These are phyloP conservation scores for Aspergillus neotritici DNA, from an alignment of 2,329 filamentous ascomycete genomes.

Conservation along the genomic window DNA sequence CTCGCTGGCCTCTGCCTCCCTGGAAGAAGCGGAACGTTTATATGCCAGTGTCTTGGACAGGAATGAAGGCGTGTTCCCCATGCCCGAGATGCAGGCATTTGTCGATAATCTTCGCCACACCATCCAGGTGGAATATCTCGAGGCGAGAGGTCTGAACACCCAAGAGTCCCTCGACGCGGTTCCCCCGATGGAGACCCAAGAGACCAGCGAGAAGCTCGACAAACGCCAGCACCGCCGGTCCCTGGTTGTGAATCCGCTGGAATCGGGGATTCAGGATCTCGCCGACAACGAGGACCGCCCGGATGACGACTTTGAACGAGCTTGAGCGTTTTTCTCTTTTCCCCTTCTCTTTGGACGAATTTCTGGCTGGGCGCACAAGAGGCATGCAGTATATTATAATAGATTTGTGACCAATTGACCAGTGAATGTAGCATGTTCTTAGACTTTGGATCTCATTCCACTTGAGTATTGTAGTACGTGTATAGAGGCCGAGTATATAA, in stretches of 20 bases:
- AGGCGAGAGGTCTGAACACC: conserved; percentile 37
- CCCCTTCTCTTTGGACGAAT: background rate
- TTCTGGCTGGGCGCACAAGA: conserved; percentile 13
- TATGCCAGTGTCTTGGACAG: conserved; percentile 44
- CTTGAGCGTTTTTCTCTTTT: conserved; percentile 15
- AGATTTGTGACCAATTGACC: conserved; percentile 12
- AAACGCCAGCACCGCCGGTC: conserved; percentile 52
- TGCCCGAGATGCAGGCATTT: conserved; percentile 49
- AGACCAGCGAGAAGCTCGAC: conserved; percentile 52
- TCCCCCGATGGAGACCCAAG: conserved; percentile 30
- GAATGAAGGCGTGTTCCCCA: conserved; percentile 38
- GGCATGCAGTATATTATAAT: conserved; percentile 15
- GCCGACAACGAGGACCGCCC: conserved; percentile 30
- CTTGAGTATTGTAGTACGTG: too few relatives aligned
- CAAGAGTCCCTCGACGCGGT: conserved; percentile 25
- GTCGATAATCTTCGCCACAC: conserved; percentile 40
- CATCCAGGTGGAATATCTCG: conserved; percentile 40
- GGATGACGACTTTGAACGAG: conserved; percentile 47
- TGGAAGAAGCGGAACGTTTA: conserved; percentile 61
- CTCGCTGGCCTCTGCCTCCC: conserved; percentile 69
- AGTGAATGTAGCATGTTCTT: too few relatives aligned
- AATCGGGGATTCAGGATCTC: conserved; percentile 47
- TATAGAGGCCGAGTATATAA: background rate
- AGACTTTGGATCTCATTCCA: too few relatives aligned
- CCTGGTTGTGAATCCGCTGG: conserved; percentile 47